Conservation (phyloP, 345 rosid genomes). For the Camelina laxa region DNA sequence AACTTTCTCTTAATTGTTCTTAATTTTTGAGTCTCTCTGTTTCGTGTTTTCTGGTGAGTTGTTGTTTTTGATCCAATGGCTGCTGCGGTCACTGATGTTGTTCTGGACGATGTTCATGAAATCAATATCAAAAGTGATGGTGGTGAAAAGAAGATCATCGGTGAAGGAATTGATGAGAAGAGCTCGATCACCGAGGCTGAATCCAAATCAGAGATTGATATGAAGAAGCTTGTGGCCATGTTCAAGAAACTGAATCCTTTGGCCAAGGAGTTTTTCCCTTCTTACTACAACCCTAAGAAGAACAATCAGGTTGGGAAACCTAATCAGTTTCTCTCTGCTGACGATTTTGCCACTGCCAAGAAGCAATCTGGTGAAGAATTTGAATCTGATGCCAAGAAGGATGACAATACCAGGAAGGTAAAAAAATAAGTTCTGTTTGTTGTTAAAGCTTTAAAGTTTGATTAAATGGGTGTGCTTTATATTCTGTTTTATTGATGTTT, state of each 20-base stretch:
- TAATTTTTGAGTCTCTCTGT: not conserved
- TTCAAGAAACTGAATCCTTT: conserved; percentile 85
- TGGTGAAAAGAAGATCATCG: conserved; percentile 27
- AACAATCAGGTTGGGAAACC: conserved; percentile 39
- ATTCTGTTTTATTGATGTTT: conserved; percentile 6
- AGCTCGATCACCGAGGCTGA: conserved; percentile 49
- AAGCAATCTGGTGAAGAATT: conserved; percentile 43
- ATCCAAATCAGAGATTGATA: conserved; percentile 62
- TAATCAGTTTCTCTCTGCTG: conserved; percentile 40
- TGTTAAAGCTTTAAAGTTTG: conserved; percentile 16
- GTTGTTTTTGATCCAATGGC: conserved; percentile 58
- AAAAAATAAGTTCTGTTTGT: not conserved
- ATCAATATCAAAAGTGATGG: conserved; percentile 37
- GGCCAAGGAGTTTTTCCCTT: conserved; percentile 87
- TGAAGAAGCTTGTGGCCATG: conserved; percentile 76
- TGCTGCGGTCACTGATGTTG: conserved; percentile 55
- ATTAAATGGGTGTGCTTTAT: not conserved
- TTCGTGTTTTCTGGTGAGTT: conserved; percentile 1
- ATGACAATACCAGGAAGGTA: conserved; percentile 37
- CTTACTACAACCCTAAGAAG: conserved; percentile 49
- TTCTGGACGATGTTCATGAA: conserved; percentile 50
- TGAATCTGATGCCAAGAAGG: conserved; percentile 42
- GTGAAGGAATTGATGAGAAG: conserved; percentile 32
- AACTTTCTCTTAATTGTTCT: not conserved
- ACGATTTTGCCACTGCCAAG: conserved; percentile 43